Conservation (phyloP, 2,329 filamentous ascomycete species). For the Xylaria sp. region DNA sequence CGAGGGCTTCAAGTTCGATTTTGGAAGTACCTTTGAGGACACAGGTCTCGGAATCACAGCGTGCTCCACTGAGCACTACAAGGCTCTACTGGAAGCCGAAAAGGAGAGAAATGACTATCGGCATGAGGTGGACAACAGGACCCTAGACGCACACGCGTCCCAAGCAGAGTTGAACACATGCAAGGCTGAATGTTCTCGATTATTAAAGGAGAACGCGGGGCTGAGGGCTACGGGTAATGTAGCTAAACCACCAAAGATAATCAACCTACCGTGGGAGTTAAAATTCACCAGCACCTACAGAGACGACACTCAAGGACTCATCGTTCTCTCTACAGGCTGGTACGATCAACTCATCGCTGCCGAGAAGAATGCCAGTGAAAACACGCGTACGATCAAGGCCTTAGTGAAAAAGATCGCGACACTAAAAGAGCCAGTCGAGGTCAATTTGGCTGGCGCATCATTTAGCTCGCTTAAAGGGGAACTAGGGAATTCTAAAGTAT, state of each 20-base stretch:
- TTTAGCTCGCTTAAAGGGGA: neutral
- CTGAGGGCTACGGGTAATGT: neutral
- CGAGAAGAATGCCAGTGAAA: neutral
- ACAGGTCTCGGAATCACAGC: conserved; percentile 26
- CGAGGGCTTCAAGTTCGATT: conserved; percentile 22
- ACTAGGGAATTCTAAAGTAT: neutral
- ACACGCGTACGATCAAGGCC: neutral
- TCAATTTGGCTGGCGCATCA: neutral
- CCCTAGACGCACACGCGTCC: neutral
- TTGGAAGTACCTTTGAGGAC: conserved; percentile 33
- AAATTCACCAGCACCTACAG: conserved; percentile 29
- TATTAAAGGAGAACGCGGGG: conserved; percentile 14
- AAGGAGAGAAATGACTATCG: conserved; percentile 12
- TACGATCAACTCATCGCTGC: conserved; percentile 30
- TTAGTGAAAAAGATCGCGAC: conserved; percentile 12
- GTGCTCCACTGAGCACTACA: conserved; percentile 13
- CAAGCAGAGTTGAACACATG: conserved; percentile 18
- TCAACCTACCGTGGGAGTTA: conserved; percentile 30
- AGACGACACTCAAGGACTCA: conserved; percentile 34
- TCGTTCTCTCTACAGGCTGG: conserved; percentile 29
- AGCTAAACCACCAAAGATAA: conserved; percentile 3
- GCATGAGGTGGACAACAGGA: conserved; percentile 1
- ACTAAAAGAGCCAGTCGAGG: conserved; percentile 8
- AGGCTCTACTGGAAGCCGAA: conserved; percentile 22
- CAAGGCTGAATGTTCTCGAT: conserved; percentile 8